phyloP scores from a whole-genome alignment of 2,329 filamentous ascomycete genomes.

The Talaromyces amestolkiae region DNA sequence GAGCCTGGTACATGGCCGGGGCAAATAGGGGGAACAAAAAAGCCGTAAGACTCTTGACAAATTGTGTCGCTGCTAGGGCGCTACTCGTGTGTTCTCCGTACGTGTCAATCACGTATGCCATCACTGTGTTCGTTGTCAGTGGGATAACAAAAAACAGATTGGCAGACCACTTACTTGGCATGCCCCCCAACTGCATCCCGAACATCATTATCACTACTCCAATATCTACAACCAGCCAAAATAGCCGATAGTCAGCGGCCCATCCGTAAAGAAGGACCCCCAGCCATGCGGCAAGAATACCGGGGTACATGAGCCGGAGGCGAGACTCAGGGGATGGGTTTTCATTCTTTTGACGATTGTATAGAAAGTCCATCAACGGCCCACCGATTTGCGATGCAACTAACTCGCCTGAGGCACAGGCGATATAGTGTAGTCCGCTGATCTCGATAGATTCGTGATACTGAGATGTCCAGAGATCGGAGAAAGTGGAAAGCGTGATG shows the following conservation, averaged over 20 bases:
- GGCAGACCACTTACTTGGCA: neutral
- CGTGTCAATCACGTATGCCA: constrained; percentile 37
- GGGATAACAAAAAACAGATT: neutral
- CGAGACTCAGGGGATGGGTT: constrained; percentile 48
- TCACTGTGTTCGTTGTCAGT: constrained; percentile 25
- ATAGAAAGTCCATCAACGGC: constrained; percentile 26
- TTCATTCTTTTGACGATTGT: constrained; percentile 31
- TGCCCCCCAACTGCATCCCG: constrained; percentile 54
- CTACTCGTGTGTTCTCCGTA: constrained; percentile 51
- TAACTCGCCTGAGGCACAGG: constrained; percentile 45
- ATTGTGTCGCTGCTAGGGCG: constrained; percentile 49
- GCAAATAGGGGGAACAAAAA: constrained; percentile 54
- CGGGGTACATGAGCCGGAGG: constrained; percentile 56
- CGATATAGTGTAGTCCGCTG: constrained; percentile 51
- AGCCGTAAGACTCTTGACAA: constrained; percentile 47
- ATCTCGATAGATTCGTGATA: constrained; percentile 50
- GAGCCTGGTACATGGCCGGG: constrained; percentile 38
- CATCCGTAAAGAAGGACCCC: constrained; percentile 60
- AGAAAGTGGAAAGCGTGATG: constrained; percentile 52
- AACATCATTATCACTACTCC: constrained; percentile 56
- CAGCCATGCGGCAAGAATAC: constrained; percentile 52
- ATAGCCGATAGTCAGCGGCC: constrained; percentile 51
- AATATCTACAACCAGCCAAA: constrained; percentile 62
- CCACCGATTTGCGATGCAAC: constrained; percentile 38
- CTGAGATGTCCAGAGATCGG: constrained; percentile 47